Base-by-base conservation (phyloP, 768 basidiomycete species). In the Agaricus subrufescens region DNA sequence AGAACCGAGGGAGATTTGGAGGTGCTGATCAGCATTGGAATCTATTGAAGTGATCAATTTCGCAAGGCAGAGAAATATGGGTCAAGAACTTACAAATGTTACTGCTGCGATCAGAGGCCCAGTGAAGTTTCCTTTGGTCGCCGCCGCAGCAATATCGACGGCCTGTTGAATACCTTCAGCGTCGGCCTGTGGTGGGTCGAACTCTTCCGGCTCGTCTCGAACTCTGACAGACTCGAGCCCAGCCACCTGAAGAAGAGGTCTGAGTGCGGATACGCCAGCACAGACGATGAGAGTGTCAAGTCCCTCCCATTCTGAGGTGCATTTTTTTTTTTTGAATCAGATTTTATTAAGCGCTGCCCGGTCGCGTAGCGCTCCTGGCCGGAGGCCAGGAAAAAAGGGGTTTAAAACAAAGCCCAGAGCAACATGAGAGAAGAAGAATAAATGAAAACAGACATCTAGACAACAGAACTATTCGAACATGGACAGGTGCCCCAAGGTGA, bases 221-320 rank as follows among this genome's bases (percentile, higher is more conserved):
- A 42, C 27, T 25, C 46, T 39, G 10, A 60, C 66, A 12, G 61
- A 70, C 47, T 79, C 71, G 0, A 81, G 73, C 2, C 86, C 87
- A 14, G 89, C 86, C 9, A 91, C 69, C 2, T 82, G 79, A 67
- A 94, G 75, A 26, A 96, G 72, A 0, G 93, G 88, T 51, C 81
- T 83, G 2, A 94, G 74, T 10, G 92, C 86, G 0, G 91, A 91
- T 0, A 94, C 89, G 3, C 94, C 94, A 2, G 93, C 92, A 31
- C 82, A 79, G 37, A 96, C 81, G 30, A 93, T 72, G 4, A 96
- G 65, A 0, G 94, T 96, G 67, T 96, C 94, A 1, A 95, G 61
- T 14, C 92, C 90, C 1, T 71, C 73, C 91, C 92, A 94, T 60
- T 76, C 94, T 95, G 56, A 44, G 10, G 29, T 55, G 14, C 34